Evolutionary conservation across 129 eudicot genomes (phyloP), one percentile per base, ranked within the genome.

Genomic region (Chrysanthemum lavandulifolium): DNA sequence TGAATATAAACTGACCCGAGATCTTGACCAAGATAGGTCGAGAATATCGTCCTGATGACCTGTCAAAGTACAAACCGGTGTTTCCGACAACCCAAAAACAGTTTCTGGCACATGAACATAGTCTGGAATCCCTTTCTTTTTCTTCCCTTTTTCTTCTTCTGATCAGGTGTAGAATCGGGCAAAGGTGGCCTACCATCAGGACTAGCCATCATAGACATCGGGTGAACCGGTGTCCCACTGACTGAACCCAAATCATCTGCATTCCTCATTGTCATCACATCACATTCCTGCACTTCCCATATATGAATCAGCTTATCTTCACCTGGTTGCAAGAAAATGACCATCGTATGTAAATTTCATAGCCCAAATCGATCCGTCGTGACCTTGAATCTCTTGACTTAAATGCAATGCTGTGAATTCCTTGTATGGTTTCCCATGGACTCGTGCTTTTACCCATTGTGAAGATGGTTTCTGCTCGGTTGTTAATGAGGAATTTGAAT

Each of bases 11-110:
- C 86, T 78, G 14, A 90, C 99, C 94, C 84, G 94, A 73, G 96
- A 76, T 72, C 67, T 80, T 55, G 99, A 94, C 99, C 99, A 94
- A 4, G 93, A 86, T 13, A 94, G 82, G 66, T 88, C 99, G 59
- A 90, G 72, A 31, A 94, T 80, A 53, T 88, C 99, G 9, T 94
- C 96, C 47, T 47, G 70, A 72, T 94, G 99, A 67, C 99, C 99
- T 54, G 61, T 66, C 62, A 94, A 86, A 18, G 86, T 75, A 71
- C 96, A 90, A 0, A 83, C 29, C 23, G 99, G 97, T 48, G 73
- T 80, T 62, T 88, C 92, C 1, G 97, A 94, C 55, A 94, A 84
- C 15, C 85, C 84, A 54, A 94, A 84, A 3, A 90, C 89, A 23
- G 86, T 88, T 73, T 94, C 99, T 11, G 99, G 97, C 84, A 84